Percentiles rank a stretch among this genome's conserved stretches.
Evolutionary conservation across 305 asterid genomes (phyloP).

Genomic region (Fraxinus sp.): DNA sequence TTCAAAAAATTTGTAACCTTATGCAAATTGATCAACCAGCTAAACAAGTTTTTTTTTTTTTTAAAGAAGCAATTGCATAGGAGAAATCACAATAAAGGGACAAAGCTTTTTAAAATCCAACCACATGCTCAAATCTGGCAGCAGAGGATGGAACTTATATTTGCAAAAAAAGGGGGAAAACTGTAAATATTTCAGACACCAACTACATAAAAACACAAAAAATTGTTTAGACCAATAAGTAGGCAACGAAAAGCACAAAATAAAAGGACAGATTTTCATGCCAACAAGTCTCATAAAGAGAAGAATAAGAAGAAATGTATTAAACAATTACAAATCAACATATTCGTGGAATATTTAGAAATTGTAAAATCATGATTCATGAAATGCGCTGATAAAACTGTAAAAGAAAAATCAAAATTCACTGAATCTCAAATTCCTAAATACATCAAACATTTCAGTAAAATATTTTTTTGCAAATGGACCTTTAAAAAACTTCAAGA

Average conservation of each 20-base stretch:
- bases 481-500: conserved; percentile 27
- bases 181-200: background rate
- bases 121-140: background rate
- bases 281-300: conserved; percentile 19
- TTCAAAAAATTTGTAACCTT: too few relatives aligned
- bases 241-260: conserved; percentile 1
- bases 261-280: conserved; percentile 13
- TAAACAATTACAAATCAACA: background rate
- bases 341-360: background rate
- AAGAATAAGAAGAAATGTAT: conserved; percentile 12
- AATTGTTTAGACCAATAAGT: background rate
- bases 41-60: too few relatives aligned
- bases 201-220: conserved; percentile 4
- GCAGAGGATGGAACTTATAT: conserved; percentile 13
- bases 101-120: conserved; percentile 5
- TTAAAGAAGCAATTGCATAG: background rate
- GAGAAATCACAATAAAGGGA: conserved; percentile 6
- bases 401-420: conserved; percentile 5
- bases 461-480: conserved; percentile 30
- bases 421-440: conserved; percentile 21
- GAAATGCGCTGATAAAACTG: conserved; percentile 21
- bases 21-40: too few relatives aligned
- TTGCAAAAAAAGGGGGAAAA: background rate
- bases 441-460: conserved; percentile 24
- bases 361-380: background rate